Evolutionary conservation across 2,329 filamentous ascomycete genomes (phyloP), one percentile per base, ranked within the genome.

Genomic region (Fusarium sp.): DNA sequence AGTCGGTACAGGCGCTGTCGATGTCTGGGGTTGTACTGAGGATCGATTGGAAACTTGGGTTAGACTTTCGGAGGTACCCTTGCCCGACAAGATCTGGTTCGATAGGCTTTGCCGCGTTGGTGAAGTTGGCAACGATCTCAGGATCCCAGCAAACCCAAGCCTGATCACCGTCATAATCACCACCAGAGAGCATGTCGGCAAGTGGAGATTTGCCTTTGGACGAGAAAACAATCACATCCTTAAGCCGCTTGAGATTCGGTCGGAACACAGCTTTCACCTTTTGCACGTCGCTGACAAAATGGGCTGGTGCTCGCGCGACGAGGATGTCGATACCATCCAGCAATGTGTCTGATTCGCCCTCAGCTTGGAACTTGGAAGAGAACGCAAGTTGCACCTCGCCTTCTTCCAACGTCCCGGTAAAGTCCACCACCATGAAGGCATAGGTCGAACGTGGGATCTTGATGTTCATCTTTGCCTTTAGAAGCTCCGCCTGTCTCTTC

Each of bases 91-190:
- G 76, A 53, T 87, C 83, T 0, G 79, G 79, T 10, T 69, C 57
- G 0, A 52, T 4, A 4, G 74, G 74, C 3, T 73, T 67, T 0
- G 73, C n/a, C 0, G 88, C 87, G 60, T 92, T 94, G 6, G 73
- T 69, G 69, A 95, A 95, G n/a, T 88, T 88, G 7, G 81, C 71
- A 0, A 93, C 91, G 5, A 96, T 84, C 0, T 80, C 78, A 0
- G 83, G 80, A 28, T 94, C 91, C 91, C 91, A 95, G 72, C 91
- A 93, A 0, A 93, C 80, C 91, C 92, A 94, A 6, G 92, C 88
- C n/a, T 82, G 85, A 65, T 96, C 93, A 0, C 93, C 93, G 69
- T 95, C 92, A 65, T 94, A 95, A 73, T 95, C 93, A 1, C 93
- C 93, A 0, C 93, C 93, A 2, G 92, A 93, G 0, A 95, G 81